These are phyloP conservation scores for Hypholoma sublateritium DNA, from an alignment of 768 basidiomycete species.

Conservation along the genomic window DNA sequence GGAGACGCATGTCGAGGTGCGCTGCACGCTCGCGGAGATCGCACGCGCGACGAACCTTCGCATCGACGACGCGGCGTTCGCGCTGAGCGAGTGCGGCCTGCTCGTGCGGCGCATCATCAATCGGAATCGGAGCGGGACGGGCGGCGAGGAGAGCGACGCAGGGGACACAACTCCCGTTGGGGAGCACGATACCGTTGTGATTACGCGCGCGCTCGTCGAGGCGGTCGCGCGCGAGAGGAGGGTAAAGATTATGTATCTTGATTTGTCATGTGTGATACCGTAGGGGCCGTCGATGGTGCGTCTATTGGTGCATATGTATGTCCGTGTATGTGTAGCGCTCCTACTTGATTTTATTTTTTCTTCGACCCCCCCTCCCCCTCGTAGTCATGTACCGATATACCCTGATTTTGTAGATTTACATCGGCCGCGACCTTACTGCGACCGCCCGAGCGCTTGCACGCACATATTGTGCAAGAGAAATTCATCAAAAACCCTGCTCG, in stretches of 20 bases:
- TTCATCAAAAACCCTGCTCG: too few relatives aligned
- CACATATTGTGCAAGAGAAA: too few relatives aligned
- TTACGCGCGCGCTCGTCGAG: slow-evolving; percentile 40
- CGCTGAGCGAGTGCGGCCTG: slow-evolving; percentile 84
- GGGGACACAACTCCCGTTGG: neutral
- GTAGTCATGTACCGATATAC: neutral
- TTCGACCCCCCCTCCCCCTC: too few relatives aligned
- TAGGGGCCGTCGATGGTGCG: neutral
- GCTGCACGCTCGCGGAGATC: slow-evolving; percentile 75
- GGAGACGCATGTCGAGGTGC: slow-evolving; percentile 63
- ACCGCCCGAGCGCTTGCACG: too few relatives aligned
- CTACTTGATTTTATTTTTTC: neutral
- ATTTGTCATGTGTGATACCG: slow-evolving; percentile 52
- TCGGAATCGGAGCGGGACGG: too few relatives aligned
- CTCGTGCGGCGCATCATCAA: slow-evolving; percentile 45
- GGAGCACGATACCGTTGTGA: slow-evolving; percentile 39
- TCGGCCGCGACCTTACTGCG: too few relatives aligned
- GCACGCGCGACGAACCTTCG: slow-evolving; percentile 80
- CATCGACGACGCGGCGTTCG: slow-evolving; percentile 85
- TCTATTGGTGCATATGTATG: neutral
- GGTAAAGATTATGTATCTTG: slow-evolving; percentile 72
- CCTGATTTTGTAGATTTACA: too few relatives aligned
- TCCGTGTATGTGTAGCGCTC: neutral
- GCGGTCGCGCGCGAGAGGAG: slow-evolving; percentile 65
- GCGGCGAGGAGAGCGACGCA: slow-evolving; percentile 18